Evolutionary conservation across 139 green algal species (phyloP).

Genomic region (Chlamydomonas sp.): DNA sequence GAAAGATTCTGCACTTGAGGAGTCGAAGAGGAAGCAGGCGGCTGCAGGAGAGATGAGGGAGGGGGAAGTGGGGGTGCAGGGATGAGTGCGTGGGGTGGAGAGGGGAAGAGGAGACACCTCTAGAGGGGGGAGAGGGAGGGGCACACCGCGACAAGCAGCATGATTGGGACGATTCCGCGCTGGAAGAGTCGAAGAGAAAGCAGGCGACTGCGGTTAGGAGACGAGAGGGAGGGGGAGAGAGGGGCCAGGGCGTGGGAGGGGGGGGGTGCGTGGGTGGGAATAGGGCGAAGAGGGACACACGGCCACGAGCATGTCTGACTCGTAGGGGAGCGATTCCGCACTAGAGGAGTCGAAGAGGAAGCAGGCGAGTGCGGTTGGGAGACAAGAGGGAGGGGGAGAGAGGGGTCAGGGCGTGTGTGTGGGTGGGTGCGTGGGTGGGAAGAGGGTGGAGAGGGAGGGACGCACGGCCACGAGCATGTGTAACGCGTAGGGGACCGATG

Average conservation of each 20-base stretch:
- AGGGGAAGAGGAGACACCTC: no score
- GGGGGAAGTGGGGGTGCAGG: not conserved
- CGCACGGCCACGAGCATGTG: no score
- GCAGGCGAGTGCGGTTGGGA: slow-evolving; percentile 48
- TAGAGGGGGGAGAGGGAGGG: no score
- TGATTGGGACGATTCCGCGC: no score
- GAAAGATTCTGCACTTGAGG: slow-evolving; percentile 28
- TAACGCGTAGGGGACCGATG: no score
- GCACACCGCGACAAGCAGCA: no score
- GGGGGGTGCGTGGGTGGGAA: no score
- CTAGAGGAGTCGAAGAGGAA: slow-evolving; percentile 58
- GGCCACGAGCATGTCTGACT: slow-evolving; percentile 17
- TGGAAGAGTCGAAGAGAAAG: slow-evolving; percentile 58
- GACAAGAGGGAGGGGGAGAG: slow-evolving; percentile 6
- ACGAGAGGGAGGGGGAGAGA: slow-evolving; percentile 8
- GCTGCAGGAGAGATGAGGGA: slow-evolving; percentile 39
- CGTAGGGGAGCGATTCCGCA: slow-evolving; percentile 26
- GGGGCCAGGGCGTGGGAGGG: not conserved
- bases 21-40: slow-evolving; percentile 64
- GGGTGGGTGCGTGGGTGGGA: not conserved
- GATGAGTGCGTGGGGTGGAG: not conserved
- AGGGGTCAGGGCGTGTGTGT: not conserved
- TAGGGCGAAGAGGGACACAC: no score
- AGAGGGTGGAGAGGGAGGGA: no score
- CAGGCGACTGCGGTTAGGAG: slow-evolving; percentile 28